Evolutionary conservation across 75 land plant species (phyloP), one percentile per base, ranked within the genome.

Genomic region (Pseudotsuga menziesii): DNA sequence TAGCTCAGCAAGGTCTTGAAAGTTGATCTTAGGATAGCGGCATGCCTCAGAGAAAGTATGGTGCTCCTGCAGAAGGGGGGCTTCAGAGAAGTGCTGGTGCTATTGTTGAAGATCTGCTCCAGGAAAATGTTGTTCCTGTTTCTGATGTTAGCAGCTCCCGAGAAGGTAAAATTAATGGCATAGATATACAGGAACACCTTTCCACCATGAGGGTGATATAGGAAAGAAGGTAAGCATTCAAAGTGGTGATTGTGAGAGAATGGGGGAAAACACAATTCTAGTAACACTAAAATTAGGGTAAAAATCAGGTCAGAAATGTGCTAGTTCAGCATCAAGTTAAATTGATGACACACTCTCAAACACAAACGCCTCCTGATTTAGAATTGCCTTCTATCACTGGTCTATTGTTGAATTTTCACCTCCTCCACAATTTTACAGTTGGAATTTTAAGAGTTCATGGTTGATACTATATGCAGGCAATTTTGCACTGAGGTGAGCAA

Each of bases 1-100:
- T 87, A 92, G 93, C 79, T 85, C 98, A 3, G 85, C 91, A 73
- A 92, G 98, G 98, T 86, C 89, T 35, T 82, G 89, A 23, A 61
- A 20, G 57, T 56, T 29, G 32, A 29, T 29, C 71, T 7, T 61
- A 29, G 32, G 32, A 25, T 70, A 36, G 22, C 78, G 56, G 13
- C 81, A 17, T 83, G 14, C 84, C 73, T 73, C 59, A 57, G 41
- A 76, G 27, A 36, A 61, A 54, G 62, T 32, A 6, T 27, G 22
- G 32, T 78, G 41, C 73, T 58, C 1, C 32, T 29, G 32, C 32
- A 29, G 80, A 66, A 55, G 79, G 58, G 26, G 79, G 78, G 59
- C 77, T 70, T 66, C 82, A 4, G 44, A 82, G 81, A 59, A 75
- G 29, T 72, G 4, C 76, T 56, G 19, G 62, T 71, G 32, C 27